A percentile compares a stretch with the other conserved stretches of the same genome.
Conservation (phyloP, 805 yeast species). For the Kodamaea fukazawae region DNA sequence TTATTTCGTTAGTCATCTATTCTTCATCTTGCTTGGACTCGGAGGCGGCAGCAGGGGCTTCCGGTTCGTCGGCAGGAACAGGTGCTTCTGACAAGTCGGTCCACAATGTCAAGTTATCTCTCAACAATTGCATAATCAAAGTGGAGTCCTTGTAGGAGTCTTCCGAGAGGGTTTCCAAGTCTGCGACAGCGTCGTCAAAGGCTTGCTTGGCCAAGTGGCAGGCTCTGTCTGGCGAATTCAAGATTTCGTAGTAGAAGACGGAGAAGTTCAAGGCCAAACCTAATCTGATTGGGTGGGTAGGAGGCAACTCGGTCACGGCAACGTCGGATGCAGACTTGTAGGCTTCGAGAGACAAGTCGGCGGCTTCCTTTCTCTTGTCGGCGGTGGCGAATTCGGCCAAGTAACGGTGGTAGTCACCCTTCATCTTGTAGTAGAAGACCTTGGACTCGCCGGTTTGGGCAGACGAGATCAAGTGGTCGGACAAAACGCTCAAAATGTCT, state of each 20-base stretch:
- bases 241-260: constrained; percentile 96
- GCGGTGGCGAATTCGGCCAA: constrained; percentile 93
- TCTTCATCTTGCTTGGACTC: constrained; percentile 27
- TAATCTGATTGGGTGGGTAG: constrained; percentile 97
- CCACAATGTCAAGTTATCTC: constrained; percentile 98
- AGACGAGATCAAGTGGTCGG: constrained; percentile 85
- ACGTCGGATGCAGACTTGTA: constrained; percentile 95
- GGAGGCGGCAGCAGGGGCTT: constrained; percentile 13
- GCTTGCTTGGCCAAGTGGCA: constrained; percentile 99
- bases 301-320: constrained; percentile 94
- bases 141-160: constrained; percentile 99
- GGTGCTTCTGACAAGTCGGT: constrained; percentile 87
- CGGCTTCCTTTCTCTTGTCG: constrained; percentile 89
- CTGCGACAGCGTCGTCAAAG: constrained; percentile 98
- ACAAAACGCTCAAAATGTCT: constrained; percentile 84
- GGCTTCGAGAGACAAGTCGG: constrained; percentile 89
- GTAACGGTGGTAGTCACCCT: constrained; percentile 99
- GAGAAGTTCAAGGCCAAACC: constrained; percentile 98
- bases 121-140: constrained; percentile 96
- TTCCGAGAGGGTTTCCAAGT: constrained; percentile 94
- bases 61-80: constrained; percentile 34
- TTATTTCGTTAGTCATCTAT: constrained; percentile 15
- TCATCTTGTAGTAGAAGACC: constrained; percentile 98
- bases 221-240: constrained; percentile 97
- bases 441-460: constrained; percentile 97